phyloP scores from a whole-genome alignment of 352 stramenopile genomes.

The Pythium graminicola region DNA sequence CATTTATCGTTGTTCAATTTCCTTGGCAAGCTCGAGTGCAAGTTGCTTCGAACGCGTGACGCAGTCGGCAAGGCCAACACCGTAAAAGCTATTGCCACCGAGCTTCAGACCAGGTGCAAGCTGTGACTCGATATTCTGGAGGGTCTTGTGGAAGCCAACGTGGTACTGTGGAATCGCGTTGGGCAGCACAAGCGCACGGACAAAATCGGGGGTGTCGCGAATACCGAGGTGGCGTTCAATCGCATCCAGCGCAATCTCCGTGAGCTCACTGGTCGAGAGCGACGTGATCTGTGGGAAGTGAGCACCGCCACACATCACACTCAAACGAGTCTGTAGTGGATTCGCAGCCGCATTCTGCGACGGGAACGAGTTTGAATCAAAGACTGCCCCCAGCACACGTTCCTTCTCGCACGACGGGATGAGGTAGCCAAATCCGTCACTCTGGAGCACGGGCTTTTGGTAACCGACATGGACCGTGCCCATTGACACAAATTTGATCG shows the following conservation, averaged over 20 bases:
- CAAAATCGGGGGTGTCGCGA: slow-evolving; percentile 40
- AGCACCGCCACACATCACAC: slow-evolving; percentile 78
- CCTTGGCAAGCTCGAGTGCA: slow-evolving; percentile 56
- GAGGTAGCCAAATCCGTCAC: slow-evolving; percentile 82
- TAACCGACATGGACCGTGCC: slow-evolving; percentile 79
- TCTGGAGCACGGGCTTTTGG: slow-evolving; percentile 45
- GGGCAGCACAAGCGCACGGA: slow-evolving; percentile 42
- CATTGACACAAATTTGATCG: slow-evolving; percentile 79
- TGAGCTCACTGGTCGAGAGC: slow-evolving; percentile 40
- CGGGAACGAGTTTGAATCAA: slow-evolving; percentile 86
- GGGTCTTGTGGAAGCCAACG: slow-evolving; percentile 61
- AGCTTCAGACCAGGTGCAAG: slow-evolving; percentile 45
- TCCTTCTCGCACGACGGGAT: slow-evolving; percentile 67
- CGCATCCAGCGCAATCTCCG: slow-evolving; percentile 55
- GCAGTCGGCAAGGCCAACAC: slow-evolving; percentile 77
- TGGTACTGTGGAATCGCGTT: slow-evolving; percentile 85
- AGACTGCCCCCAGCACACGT: slow-evolving; percentile 75
- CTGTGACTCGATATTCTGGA: slow-evolving; percentile 53
- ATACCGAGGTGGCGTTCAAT: slow-evolving; percentile 72
- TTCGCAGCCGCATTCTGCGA: slow-evolving; percentile 46
- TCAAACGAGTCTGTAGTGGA: slow-evolving; percentile 59
- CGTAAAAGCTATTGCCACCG: slow-evolving; percentile 84
- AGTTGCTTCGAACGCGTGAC: slow-evolving; percentile 80
- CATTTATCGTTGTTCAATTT: slow-evolving; percentile 2
- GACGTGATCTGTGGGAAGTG: slow-evolving; percentile 58